Percentiles rank a stretch among this genome's conserved stretches.
These are phyloP conservation scores for Amphibolis antarctica DNA, from an alignment of 106 monocot genomes.

Conservation along the genomic window DNA sequence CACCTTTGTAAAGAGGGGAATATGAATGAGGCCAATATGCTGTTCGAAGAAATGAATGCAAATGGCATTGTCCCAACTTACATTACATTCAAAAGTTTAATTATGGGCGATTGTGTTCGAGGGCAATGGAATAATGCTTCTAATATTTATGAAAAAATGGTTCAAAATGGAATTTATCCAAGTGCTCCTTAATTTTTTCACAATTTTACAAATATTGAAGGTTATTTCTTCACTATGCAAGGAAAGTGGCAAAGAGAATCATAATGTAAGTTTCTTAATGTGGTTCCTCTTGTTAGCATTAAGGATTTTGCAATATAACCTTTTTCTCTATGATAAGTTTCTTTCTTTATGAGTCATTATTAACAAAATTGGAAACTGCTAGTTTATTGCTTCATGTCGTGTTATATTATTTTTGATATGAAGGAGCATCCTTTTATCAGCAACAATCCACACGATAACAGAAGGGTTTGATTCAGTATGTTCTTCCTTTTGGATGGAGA, in stretches of 20 bases:
- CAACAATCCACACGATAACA: neutral
- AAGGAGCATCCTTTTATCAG: neutral
- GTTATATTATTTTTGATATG: neutral
- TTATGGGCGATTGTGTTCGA: conserved; percentile 9
- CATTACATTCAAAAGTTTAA: conserved; percentile 20
- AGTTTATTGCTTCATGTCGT: neutral
- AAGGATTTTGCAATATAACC: neutral
- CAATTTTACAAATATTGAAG: neutral
- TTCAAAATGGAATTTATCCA: conserved; percentile 1
- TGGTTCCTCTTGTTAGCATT: neutral
- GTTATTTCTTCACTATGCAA: neutral
- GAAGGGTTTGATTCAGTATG: neutral
- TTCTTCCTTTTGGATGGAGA: too few relatives aligned
- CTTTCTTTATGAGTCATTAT: neutral
- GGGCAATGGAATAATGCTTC: neutral
- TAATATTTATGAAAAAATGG: conserved; percentile 2
- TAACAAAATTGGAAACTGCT: neutral
- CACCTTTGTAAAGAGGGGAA: conserved; percentile 3
- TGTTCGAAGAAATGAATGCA: conserved; percentile 19
- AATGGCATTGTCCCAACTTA: conserved; percentile 10
- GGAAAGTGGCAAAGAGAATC: neutral
- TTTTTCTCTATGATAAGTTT: neutral
- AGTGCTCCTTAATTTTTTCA: neutral
- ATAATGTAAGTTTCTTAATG: neutral
- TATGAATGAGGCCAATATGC: neutral